Base-by-base conservation (phyloP, 148 eudicot species). In the Rhododendron simsii region DNA sequence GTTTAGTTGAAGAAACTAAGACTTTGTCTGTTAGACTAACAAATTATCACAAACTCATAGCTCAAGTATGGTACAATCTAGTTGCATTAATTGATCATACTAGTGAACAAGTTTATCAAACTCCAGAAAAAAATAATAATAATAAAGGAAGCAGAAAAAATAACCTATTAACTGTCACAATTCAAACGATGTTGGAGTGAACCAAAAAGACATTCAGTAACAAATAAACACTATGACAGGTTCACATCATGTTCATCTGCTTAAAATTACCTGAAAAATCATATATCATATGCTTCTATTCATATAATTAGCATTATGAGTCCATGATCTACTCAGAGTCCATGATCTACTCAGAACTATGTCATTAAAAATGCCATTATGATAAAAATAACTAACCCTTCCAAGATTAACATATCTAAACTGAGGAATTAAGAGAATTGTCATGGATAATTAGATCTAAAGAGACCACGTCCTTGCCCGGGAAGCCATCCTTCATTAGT, bases 401-500 rank as follows among this genome's bases (percentile, higher is more conserved):
- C 14, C 41, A 14, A 35, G 26, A 16, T 55, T 16, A 35, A 2
- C 16, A 55, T 9, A 57, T 55, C 10, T 55, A 16, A 33, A 81
- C 83, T 18, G 10, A 28, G 16, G 18, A 50, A 15, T 14, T 80
- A 23, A 15, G 20, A 81, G 48, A 23, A 35, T 1, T 39, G 48
- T 82, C 50, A 45, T 26, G 16, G 57, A 41, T 83, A 28, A 44
- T 67, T n/a, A 26, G 21, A 63, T 35, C 45, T 83, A 83, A 45
- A 28, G 11, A 44, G 35, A 23, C 7, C 9, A 21, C 35, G 67
- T 83, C 15, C 55, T 28, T 45, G 78, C 16, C 30, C 33, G 26
- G 59, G 78, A 83, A n/a, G 15, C 78, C 59, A 67, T 67, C 85
- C 85, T 83, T 83, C 57, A 61, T 39, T 48, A 12, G 82, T 82